A percentile compares a stretch with the other conserved stretches of the same genome.
Evolutionary conservation across 768 basidiomycete genomes (phyloP).

Genomic region (Hebeloma cylindrosporum): DNA sequence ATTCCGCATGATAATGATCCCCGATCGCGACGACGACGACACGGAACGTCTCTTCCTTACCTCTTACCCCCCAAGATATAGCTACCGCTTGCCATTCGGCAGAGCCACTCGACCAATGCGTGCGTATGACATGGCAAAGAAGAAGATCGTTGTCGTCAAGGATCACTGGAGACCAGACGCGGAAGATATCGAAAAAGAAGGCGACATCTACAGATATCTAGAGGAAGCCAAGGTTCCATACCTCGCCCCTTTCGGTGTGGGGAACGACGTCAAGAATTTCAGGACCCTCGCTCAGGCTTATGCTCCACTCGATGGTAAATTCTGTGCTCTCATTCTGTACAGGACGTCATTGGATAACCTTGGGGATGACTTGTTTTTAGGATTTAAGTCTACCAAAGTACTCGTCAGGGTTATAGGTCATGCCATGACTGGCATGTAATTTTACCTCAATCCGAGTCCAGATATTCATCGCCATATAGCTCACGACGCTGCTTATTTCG

Average conservation of each 20-base stretch:
- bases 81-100: conserved; percentile 9
- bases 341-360: too few relatives aligned
- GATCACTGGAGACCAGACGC: conserved; percentile 26
- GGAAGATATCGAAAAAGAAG: conserved; percentile 19
- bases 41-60: background rate
- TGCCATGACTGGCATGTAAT: background rate
- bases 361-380: background rate
- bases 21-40: too few relatives aligned
- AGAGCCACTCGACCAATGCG: conserved; percentile 21
- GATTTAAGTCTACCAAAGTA: conserved; percentile 1
- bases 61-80: background rate
- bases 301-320: too few relatives aligned
- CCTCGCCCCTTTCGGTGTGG: conserved; percentile 20
- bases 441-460: background rate
- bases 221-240: conserved; percentile 14
- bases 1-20: too few relatives aligned
- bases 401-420: background rate
- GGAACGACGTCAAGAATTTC: background rate
- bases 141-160: conserved; percentile 26
- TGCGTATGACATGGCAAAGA: conserved; percentile 9
- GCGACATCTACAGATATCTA: conserved; percentile 17
- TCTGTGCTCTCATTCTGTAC: too few relatives aligned
- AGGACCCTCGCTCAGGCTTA: background rate
- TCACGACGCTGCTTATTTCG: conserved; percentile 19
- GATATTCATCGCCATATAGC: conserved; percentile 16